Evolutionary conservation across 192 early-diverging fungal genomes (phyloP).

Genomic region (Podila epigama): DNA sequence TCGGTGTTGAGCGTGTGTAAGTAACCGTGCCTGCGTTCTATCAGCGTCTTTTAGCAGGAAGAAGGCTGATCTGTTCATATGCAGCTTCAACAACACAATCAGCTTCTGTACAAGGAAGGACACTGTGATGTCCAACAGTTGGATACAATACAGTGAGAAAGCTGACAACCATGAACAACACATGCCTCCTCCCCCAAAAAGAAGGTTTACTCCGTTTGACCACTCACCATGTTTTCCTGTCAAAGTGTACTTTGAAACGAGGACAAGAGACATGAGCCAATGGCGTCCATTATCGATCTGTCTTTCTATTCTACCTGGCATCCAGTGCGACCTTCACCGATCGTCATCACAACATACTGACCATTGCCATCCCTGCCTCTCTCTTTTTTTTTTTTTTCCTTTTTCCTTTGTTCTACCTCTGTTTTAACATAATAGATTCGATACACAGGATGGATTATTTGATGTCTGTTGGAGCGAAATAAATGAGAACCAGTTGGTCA

Average conservation of each 20-base stretch:
- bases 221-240: background rate
- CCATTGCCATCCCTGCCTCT: too few relatives aligned
- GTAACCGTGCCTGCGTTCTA: background rate
- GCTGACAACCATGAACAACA: background rate
- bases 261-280: background rate
- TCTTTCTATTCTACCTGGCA: too few relatives aligned
- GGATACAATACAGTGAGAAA: background rate
- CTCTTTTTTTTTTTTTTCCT: background rate
- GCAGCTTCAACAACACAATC: background rate
- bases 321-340: too few relatives aligned
- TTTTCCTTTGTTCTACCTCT: background rate
- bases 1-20: conserved; percentile 70
- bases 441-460: conserved; percentile 97
- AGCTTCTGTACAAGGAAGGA: background rate
- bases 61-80: conserved; percentile 5
- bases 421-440: conserved; percentile 68
- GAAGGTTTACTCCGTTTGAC: too few relatives aligned
- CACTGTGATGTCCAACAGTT: background rate
- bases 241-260: background rate
- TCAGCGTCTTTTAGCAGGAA: background rate
- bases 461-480: conserved; percentile 95
- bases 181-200: too few relatives aligned
- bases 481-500: conserved; percentile 94
- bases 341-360: background rate
- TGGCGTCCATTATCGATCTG: background rate